phyloP scores from a whole-genome alignment of 1,284 basidiomycete species.

The Cystobasidium pallidum region DNA sequence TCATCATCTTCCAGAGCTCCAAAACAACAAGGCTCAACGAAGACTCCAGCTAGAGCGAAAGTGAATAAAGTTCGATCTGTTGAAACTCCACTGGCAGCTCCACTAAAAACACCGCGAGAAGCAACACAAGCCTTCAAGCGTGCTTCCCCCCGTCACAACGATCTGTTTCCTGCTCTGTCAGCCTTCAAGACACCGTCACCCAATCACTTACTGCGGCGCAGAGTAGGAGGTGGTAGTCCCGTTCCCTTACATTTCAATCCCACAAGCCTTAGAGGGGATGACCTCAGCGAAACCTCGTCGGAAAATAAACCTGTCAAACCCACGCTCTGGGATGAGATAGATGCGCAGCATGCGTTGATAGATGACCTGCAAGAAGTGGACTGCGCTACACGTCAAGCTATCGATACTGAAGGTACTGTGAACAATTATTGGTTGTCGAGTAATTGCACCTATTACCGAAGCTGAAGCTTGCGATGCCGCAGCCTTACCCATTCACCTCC shows the following conservation, averaged over 20 bases:
- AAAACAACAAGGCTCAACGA: not conserved
- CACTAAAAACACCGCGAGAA: not conserved
- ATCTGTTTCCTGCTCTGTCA: not conserved
- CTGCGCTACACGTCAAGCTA: conserved; percentile 23
- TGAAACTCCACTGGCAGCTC: not conserved
- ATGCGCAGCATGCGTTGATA: conserved; percentile 21
- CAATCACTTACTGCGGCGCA: conserved; percentile 26
- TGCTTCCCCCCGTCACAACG: not conserved
- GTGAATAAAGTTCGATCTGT: too few species aligned
- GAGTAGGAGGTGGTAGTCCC: conserved; percentile 22
- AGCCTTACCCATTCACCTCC: conserved; percentile 27
- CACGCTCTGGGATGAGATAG: conserved; percentile 23
- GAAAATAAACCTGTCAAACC: conserved; percentile 7
- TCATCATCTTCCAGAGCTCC: not conserved
- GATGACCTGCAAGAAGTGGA: conserved; percentile 36
- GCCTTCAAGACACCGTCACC: conserved; percentile 42
- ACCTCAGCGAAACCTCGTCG: conserved; percentile 10
- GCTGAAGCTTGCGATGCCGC: not conserved
- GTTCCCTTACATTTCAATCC: conserved; percentile 36
- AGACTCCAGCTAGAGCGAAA: conserved; percentile 16
- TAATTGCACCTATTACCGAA: not conserved
- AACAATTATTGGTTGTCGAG: not conserved
- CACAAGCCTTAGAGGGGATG: conserved; percentile 20
- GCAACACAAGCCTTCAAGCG: not conserved
- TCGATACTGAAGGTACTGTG: not conserved